phyloP scores from a whole-genome alignment of 129 eudicot species.

The Escallonia herrerae region DNA sequence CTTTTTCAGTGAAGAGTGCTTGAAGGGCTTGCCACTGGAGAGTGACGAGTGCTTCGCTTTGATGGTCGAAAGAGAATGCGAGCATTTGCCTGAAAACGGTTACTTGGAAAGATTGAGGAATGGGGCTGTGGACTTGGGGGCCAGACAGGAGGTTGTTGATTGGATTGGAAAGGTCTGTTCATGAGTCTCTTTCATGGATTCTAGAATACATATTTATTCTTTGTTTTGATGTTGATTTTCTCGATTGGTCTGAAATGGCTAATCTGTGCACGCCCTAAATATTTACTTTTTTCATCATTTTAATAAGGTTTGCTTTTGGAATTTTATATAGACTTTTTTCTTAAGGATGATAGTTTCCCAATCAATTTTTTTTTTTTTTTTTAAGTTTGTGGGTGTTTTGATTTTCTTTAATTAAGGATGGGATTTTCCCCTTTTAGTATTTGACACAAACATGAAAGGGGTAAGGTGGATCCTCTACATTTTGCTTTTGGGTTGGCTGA shows the following conservation, averaged over 20 bases:
- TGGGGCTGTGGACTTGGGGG: constrained; percentile 46
- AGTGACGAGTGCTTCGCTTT: constrained; percentile 46
- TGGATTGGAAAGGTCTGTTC: constrained; percentile 60
- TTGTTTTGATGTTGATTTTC: background rate
- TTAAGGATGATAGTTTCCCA: background rate
- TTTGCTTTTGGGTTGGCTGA: background rate
- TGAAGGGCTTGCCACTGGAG: constrained; percentile 28
- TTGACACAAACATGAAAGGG: background rate
- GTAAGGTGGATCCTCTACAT: background rate
- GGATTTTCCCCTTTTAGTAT: background rate
- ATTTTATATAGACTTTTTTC: too few species aligned
- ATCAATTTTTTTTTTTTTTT: background rate
- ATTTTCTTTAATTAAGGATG: background rate
- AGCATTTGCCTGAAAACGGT: constrained; percentile 45
- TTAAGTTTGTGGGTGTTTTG: background rate
- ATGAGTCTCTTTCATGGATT: too few species aligned
- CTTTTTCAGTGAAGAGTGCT: constrained; percentile 21
- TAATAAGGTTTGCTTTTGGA: background rate
- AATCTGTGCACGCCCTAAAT: background rate
- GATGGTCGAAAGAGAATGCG: constrained; percentile 39
- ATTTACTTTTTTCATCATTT: background rate
- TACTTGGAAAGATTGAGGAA: constrained; percentile 40
- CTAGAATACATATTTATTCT: too few species aligned
- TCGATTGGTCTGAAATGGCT: background rate
- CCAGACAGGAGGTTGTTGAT: constrained; percentile 48